Evolutionary conservation across 225 moss, liverwort and hornwort species (phyloP), one percentile per base, ranked within the genome.

Genomic region (Neckera pumila): DNA sequence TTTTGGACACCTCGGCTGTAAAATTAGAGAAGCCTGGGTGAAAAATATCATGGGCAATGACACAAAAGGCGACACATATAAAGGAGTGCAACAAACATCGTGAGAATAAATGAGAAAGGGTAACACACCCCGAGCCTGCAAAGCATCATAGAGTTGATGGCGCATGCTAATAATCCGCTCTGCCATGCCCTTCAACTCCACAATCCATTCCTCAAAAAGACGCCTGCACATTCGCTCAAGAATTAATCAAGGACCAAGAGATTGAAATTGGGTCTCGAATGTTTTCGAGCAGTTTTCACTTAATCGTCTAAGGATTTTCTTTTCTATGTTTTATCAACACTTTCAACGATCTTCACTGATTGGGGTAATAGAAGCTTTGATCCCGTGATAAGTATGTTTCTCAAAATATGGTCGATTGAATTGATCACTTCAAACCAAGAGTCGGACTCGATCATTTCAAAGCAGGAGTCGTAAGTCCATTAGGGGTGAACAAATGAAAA

Each of bases 121-220:
- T 18, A 90, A 91, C 90, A 43, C 85, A 94, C 95, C 92, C 51
- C 96, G 94, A 85, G 90, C 90, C 93, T 94, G 92, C 88, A 98
- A 89, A 42, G 96, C 96, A 84, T 96, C 93, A 64, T 87, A 96
- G 22, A 98, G 94, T 63, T 95, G 93, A 61, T 91, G 96, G 51
- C 98, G 93, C 96, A 98, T 98, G 88, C 94, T 92, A 74, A 96
- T 96, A 64, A 98, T 98, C 69, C 98, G 93, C 56, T 98, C 98
- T 84, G 96, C 98, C 98, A 98, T 98, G 70, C 79, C 94, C 92
- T 98, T 96, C 77, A 98, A 89, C 96, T 98, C 98, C 88, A 94
- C 94, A 74, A 92, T 96, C 98, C 98, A 98, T 59, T 98, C 94
- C 72, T 96, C 91, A 64, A 92, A 96, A 73, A 96, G 88, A 82